phyloP scores from a whole-genome alignment of 2,329 filamentous ascomycete genomes.

The Fusarium chlamydosporum region DNA sequence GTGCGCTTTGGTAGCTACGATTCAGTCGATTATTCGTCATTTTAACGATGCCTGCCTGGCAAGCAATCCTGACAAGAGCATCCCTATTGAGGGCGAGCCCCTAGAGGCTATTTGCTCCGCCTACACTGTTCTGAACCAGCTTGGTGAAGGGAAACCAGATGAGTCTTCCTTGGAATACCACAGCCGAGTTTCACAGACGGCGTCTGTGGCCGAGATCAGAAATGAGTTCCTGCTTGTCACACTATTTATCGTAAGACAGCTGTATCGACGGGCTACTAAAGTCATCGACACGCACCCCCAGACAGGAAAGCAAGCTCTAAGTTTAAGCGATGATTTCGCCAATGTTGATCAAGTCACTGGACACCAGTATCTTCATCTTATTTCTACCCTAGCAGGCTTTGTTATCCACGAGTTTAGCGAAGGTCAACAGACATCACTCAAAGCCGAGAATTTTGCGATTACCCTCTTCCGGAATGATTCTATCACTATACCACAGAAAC shows the following conservation, averaged over 20 bases:
- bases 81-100: slow-evolving; percentile 33
- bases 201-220: slow-evolving; percentile 50
- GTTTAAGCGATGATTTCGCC: slow-evolving; percentile 54
- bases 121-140: slow-evolving; percentile 51
- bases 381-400: slow-evolving; percentile 57
- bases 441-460: slow-evolving; percentile 54
- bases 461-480: slow-evolving; percentile 57
- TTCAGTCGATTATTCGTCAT: slow-evolving; percentile 56
- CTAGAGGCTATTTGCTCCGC: slow-evolving; percentile 47
- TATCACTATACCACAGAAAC: slow-evolving; percentile 37
- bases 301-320: slow-evolving; percentile 45
- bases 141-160: slow-evolving; percentile 29
- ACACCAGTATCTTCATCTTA: slow-evolving; percentile 56
- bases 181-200: slow-evolving; percentile 14
- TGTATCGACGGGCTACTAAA: slow-evolving; percentile 61
- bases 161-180: slow-evolving; percentile 10
- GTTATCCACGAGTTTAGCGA: slow-evolving; percentile 57
- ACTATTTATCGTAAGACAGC: slow-evolving; percentile 56
- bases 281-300: slow-evolving; percentile 41
- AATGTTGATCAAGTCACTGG: slow-evolving; percentile 49
- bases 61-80: slow-evolving; percentile 41
- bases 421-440: slow-evolving; percentile 54
- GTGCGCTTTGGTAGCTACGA: slow-evolving; percentile 57
- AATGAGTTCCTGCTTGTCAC: slow-evolving; percentile 59
- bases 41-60: slow-evolving; percentile 60